Base-by-base conservation (phyloP, 108 stramenopile species). In the Pseudonitzschia pungens region DNA sequence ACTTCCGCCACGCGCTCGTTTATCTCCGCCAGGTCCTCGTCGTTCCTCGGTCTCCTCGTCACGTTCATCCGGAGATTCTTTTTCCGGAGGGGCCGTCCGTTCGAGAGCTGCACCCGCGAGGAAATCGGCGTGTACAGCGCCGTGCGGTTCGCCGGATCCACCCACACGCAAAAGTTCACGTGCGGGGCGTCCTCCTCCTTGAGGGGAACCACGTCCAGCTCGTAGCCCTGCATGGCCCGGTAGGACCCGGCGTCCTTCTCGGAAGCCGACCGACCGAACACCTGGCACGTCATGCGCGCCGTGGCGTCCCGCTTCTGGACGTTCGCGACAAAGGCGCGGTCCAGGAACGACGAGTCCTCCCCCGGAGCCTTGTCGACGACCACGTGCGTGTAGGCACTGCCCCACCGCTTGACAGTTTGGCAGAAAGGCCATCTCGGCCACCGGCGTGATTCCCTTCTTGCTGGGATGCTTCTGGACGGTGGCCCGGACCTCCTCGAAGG, bases 331-430 rank as follows among this genome's bases (percentile, higher is more conserved):
- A 90, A 81, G 0, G 91, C 85, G 32, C 75, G 56, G 50, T 72
- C 48, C 20, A 92, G 70, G 27, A 84, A 72, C 21, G 70, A 21
- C 10, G 76, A 72, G 18, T 84, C 77, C 21, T 66, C 54, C 28
- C 75, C 65, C 43, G 93, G 93, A 40, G 79, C 63, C 69, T 91
- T 89, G 75, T 94, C 93, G 51, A 94, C 59, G n/a, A 94, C 89
- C 3, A 94, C 87, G 66, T 94, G 90, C 27, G 93, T 90, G 71
- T 82, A 92, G 0, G 87, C 77, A 55, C 81, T 79, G 51, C 89
- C 91, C 93, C 93, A 95, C 11, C 87, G 78, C 9, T 79, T 14
- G 31, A 83, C 87, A n/a, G 68, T 92, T 86, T 41, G 93, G 93
- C 58, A 95, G 57, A 32, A 95, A 69, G 9, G 86, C 83, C 52